phyloP scores from a whole-genome alignment of 1,139 yeast species.

The Blastobotrys serpentis region DNA sequence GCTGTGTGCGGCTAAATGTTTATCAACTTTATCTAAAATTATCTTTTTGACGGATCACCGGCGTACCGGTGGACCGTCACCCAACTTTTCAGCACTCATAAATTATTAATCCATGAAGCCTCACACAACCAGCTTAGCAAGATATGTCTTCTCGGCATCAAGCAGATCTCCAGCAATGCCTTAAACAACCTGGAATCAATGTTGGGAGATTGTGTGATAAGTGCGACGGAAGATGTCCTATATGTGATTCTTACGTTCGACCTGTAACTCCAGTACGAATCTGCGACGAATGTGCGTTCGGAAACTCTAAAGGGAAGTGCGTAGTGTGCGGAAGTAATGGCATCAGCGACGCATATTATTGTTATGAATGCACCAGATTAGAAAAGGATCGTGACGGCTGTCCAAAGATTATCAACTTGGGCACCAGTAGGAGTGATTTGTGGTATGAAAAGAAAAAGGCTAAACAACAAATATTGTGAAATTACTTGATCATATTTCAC shows the following conservation, averaged over 20 bases:
- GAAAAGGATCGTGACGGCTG: conserved; percentile 93
- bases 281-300: conserved; percentile 84
- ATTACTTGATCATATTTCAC: neutral
- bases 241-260: conserved; percentile 83
- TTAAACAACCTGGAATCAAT: conserved; percentile 78
- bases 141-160: conserved; percentile 81
- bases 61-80: too few species aligned
- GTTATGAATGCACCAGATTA: conserved; percentile 76
- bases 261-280: conserved; percentile 70
- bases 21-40: too few species aligned
- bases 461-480: too few species aligned
- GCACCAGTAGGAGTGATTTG: conserved; percentile 69
- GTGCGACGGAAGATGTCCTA: conserved; percentile 92
- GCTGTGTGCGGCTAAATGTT: too few species aligned
- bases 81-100: too few species aligned
- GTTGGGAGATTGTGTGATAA: conserved; percentile 73
- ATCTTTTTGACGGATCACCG: too few species aligned
- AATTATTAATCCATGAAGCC: too few species aligned
- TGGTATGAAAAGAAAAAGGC: conserved; percentile 56
- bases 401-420: conserved; percentile 79
- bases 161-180: conserved; percentile 79
- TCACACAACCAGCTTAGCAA: neutral
- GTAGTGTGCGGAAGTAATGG: conserved; percentile 69
- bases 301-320: conserved; percentile 61
- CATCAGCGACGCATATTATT: conserved; percentile 71